Conservation (phyloP, 768 basidiomycete species). For the Mycena galericulata region DNA sequence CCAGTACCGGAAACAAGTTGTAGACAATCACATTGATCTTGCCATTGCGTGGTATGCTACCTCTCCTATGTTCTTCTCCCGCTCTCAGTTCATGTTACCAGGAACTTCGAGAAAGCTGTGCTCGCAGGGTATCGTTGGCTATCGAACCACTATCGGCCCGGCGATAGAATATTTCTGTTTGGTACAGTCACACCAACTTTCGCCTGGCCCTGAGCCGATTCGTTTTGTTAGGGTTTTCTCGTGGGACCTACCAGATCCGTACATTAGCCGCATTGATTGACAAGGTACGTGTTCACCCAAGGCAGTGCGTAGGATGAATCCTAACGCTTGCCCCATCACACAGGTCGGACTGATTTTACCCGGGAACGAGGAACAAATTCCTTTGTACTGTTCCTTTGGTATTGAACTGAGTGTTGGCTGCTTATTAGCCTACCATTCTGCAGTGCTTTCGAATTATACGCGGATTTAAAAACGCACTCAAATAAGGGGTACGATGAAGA, state of each 20-base stretch:
- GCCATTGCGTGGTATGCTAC: slow-evolving; percentile 34
- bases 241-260: slow-evolving; percentile 61
- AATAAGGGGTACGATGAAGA: background rate
- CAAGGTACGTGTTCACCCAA: slow-evolving; percentile 38
- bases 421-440: background rate
- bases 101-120: slow-evolving; percentile 42
- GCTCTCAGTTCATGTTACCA: background rate
- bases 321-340: background rate
- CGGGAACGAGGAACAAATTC: background rate
- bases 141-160: slow-evolving; percentile 51
- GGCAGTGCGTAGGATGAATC: background rate
- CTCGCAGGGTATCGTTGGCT: slow-evolving; percentile 57
- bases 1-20: slow-evolving; percentile 29
- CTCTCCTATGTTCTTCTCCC: slow-evolving; percentile 25
- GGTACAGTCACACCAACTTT: slow-evolving; percentile 39
- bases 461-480: background rate
- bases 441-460: slow-evolving; percentile 54
- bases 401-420: background rate
- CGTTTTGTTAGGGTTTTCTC: slow-evolving; percentile 54
- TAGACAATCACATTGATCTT: slow-evolving; percentile 30
- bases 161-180: slow-evolving; percentile 56
- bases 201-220: background rate
- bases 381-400: background rate
- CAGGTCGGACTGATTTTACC: background rate
- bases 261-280: slow-evolving; percentile 59